phyloP scores from a whole-genome alignment of 352 stramenopile species.

The Thalassiosira hispida region DNA sequence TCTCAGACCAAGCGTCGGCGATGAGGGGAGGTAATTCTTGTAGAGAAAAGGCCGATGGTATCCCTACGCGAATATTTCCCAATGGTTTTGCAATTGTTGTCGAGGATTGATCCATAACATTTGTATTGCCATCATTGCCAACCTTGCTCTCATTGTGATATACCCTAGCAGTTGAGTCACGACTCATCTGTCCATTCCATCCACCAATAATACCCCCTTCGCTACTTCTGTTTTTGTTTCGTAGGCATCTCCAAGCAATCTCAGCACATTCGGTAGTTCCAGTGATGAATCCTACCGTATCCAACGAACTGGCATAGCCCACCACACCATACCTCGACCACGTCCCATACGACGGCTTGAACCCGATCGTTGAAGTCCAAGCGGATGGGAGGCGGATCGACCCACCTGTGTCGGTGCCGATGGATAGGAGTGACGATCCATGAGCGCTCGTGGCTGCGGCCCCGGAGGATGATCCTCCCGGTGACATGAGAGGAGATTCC shows the following conservation, averaged over 20 bases:
- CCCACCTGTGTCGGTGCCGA: slow-evolving; percentile 97
- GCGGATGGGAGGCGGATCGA: slow-evolving; percentile 95
- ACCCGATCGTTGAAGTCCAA: slow-evolving; percentile 94
- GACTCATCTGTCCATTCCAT: slow-evolving; percentile 26
- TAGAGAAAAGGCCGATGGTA: slow-evolving; percentile 94
- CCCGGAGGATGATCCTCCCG: slow-evolving; percentile 93
- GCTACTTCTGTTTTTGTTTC: slow-evolving; percentile 14
- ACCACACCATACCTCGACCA: slow-evolving; percentile 94
- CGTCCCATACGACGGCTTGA: slow-evolving; percentile 97
- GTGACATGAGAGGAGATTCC: slow-evolving; percentile 48
- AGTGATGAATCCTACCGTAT: slow-evolving; percentile 94
- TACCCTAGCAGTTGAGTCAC: slow-evolving; percentile 62
- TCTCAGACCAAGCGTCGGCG: slow-evolving; percentile 87
- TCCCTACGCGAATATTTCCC: slow-evolving; percentile 89
- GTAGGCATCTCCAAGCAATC: slow-evolving; percentile 60
- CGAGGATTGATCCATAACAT: slow-evolving; percentile 8
- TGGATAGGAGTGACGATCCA: slow-evolving; percentile 90
- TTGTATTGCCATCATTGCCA: slow-evolving; percentile 8
- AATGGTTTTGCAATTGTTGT: slow-evolving; percentile 58
- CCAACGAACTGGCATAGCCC: slow-evolving; percentile 94
- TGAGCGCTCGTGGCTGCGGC: slow-evolving; percentile 92
- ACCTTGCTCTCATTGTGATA: slow-evolving; percentile 33
- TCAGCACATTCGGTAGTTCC: slow-evolving; percentile 82
- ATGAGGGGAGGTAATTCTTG: slow-evolving; percentile 90
- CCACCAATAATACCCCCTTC: background rate